These are phyloP conservation scores for Daucus carota DNA, from an alignment of 129 eudicot species.

Conservation along the genomic window DH1_v3.0 NC_030385.2:34888001-34888500, in stretches of 20 bases:
- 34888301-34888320: neutral
- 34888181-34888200: neutral
- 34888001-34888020: neutral
- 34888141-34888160: neutral
- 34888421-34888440: slow-evolving; percentile 28
- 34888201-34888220: neutral
- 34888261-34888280: too few species aligned
- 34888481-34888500: neutral
- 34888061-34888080: neutral
- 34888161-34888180: slow-evolving; percentile 11
- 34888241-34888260: neutral
- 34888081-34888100: neutral
- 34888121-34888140: neutral
- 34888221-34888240: neutral
- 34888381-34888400: neutral
- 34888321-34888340: neutral
- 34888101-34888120: neutral
- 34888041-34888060: neutral
- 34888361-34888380: neutral
- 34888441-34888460: slow-evolving; percentile 13
- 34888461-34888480: neutral
- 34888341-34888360: too few species aligned
- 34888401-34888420: neutral
- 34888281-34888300: too few species aligned
- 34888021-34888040: neutral